phyloP scores from a whole-genome alignment of 2,329 filamentous ascomycete genomes.

The Allantophomopsis lycopodina region DNA sequence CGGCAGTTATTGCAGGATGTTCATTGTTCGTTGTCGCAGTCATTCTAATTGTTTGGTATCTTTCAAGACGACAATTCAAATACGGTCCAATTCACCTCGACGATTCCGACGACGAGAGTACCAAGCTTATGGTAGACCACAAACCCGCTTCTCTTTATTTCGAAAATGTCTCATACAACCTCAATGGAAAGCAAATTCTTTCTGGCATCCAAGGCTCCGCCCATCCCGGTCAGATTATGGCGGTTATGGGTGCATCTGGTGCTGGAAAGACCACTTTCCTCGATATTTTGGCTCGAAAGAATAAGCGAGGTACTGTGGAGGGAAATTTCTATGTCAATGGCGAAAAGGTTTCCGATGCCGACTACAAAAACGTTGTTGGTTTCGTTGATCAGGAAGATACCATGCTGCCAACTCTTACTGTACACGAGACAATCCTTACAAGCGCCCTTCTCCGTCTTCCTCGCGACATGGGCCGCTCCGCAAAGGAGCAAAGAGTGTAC shows the following conservation, averaged over 20 bases:
- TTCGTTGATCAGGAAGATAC: constrained; percentile 98
- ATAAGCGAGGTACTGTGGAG: constrained; percentile 68
- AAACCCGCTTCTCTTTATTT: constrained; percentile 84
- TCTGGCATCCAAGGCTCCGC: constrained; percentile 70
- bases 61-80: constrained; percentile 59
- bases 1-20: constrained; percentile 76
- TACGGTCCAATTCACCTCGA: constrained; percentile 71
- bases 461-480: constrained; percentile 69
- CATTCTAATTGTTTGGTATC: constrained; percentile 74
- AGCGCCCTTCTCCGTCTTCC: constrained; percentile 88
- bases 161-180: constrained; percentile 70
- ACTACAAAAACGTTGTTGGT: constrained; percentile 85
- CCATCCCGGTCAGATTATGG: constrained; percentile 89
- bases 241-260: constrained; percentile 96
- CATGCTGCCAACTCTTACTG: constrained; percentile 87
- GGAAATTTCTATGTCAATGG: constrained; percentile 91
- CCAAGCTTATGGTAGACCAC: constrained; percentile 81
- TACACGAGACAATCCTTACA: constrained; percentile 94
- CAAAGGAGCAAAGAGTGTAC: constrained; percentile 83
- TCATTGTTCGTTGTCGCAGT: constrained; percentile 81
- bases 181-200: constrained; percentile 83
- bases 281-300: constrained; percentile 91
- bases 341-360: constrained; percentile 69
- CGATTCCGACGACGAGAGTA: constrained; percentile 78
- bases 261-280: constrained; percentile 96